Base-by-base conservation (phyloP, 108 stramenopile genomes). In the Nannochloropsis granulata region DNA sequence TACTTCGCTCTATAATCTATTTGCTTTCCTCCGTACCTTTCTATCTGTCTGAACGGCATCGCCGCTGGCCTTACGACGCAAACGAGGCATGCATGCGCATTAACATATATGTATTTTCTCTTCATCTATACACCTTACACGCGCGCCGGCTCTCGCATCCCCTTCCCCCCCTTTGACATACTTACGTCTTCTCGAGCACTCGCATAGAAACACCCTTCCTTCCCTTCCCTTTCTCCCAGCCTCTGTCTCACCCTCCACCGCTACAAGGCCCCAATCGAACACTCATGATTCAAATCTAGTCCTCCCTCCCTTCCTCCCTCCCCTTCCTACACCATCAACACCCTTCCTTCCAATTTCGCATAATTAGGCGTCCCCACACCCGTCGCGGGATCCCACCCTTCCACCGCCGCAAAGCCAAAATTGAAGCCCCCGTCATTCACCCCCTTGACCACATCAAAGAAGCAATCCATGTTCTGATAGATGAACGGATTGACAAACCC, bases 351-450 rank as follows among this genome's bases (percentile, higher is more conserved):
- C 42, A 88, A 43, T 78, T 78, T 44, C 23, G 79, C 23, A 44
- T 56, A 87, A 45, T 90, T 79, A 13, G 87, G 86, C 79, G 91
- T 87, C 26, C 91, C 91, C 13, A 86, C 43, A 25, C 91, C 91
- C 43, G 91, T 91, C 25, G 88, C 85, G 11, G 91, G 80, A 56
- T 91, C 91, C 91, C 91, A 91, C 56, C 89, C 91, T 1, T 12
- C 23, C 13, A 81, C 42, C 16, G 91, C 89, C 24, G 71, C n/a
- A 82, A 90, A 91, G 45, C 91, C 91, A 23, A 34, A 24, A 78
- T 13, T 44, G 25, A 23, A 25, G 81, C 83, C 25, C 24, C 86
- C 84, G 24, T 56, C 45, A 78, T 89, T 86, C 13, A 80, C 46
- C 9, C 89, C 89, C 25, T 44, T 44, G 34, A 78, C 85, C 12